Percentiles rank a stretch among this genome's conserved stretches.
These are phyloP conservation scores for Kurtzmaniella fragi DNA, from an alignment of 805 yeast species.

Conservation along the genomic window DNA sequence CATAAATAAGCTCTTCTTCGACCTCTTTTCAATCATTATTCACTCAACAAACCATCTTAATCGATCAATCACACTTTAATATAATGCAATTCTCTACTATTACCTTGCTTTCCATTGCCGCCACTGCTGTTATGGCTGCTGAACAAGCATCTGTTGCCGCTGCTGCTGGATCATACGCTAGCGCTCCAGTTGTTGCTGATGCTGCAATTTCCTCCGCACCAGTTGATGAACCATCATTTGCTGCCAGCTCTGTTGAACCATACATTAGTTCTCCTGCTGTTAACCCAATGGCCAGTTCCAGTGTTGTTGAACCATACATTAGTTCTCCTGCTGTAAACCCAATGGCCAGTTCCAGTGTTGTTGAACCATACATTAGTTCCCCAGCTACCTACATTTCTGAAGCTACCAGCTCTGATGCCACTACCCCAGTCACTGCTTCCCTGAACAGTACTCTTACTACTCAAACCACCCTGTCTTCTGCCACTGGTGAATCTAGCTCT, in stretches of 20 bases:
- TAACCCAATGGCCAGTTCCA: no score
- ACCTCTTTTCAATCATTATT: no score
- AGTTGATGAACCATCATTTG: constrained; percentile 19
- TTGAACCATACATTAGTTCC: constrained; percentile 3
- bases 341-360: background rate
- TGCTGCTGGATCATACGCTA: constrained; percentile 21
- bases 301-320: no score
- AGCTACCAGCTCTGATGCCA: constrained; percentile 1
- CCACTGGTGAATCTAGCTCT: background rate
- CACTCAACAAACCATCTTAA: no score
- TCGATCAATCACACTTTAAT: background rate
- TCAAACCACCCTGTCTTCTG: background rate
- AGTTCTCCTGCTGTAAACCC: background rate
- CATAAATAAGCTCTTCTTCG: no score
- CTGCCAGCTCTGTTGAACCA: no score
- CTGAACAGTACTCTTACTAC: constrained; percentile 1
- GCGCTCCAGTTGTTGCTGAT: constrained; percentile 16
- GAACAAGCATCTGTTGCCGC: constrained; percentile 25
- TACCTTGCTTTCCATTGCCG: constrained; percentile 15
- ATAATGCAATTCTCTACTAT: constrained; percentile 9
- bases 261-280: no score
- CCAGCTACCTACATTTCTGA: constrained; percentile 1
- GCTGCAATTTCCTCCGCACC: constrained; percentile 18
- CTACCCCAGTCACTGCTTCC: background rate
- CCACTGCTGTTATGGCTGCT: constrained; percentile 22